These are phyloP conservation scores for Moelleriella libera DNA, from an alignment of 2,329 filamentous ascomycete species.

Conservation along the genomic window DNA sequence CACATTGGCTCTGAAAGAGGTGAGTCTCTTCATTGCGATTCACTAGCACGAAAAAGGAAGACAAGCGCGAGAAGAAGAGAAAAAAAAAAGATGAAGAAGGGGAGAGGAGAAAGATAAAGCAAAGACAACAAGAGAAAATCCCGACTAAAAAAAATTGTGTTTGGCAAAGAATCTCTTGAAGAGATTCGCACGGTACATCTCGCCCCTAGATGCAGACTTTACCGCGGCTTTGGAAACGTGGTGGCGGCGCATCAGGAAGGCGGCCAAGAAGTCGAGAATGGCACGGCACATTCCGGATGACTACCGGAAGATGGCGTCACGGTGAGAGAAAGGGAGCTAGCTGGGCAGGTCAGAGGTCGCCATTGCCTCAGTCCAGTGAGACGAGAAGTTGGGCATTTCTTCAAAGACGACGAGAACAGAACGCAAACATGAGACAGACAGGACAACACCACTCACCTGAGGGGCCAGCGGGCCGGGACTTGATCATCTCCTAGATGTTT, in stretches of 20 bases:
- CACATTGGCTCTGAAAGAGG: conserved; percentile 20
- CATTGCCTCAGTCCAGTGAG: too few relatives aligned
- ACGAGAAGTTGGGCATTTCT: too few relatives aligned
- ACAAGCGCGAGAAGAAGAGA: not conserved
- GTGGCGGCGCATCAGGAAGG: conserved; percentile 19
- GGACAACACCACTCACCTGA: too few relatives aligned
- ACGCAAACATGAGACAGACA: not conserved
- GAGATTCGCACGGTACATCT: conserved; percentile 12
- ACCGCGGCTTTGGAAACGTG: conserved; percentile 15
- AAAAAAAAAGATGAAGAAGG: not conserved
- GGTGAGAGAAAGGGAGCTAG: not conserved
- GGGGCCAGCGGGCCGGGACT: too few relatives aligned
- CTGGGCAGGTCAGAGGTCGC: not conserved
- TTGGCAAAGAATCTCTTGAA: conserved; percentile 15
- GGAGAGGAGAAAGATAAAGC: not conserved
- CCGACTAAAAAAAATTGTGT: too few relatives aligned
- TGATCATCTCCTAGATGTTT: too few relatives aligned
- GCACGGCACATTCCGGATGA: conserved; percentile 19
- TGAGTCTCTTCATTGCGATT: conserved; percentile 6
- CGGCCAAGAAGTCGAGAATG: conserved; percentile 20
- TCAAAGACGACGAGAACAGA: too few relatives aligned
- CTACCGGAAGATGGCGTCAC: conserved; percentile 16
- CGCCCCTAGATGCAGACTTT: conserved; percentile 15
- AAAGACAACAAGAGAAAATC: too few relatives aligned
- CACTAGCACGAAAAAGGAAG: not conserved